phyloP scores from a whole-genome alignment of 2,329 filamentous ascomycete genomes.

The Fusarium denticulatum region DNA sequence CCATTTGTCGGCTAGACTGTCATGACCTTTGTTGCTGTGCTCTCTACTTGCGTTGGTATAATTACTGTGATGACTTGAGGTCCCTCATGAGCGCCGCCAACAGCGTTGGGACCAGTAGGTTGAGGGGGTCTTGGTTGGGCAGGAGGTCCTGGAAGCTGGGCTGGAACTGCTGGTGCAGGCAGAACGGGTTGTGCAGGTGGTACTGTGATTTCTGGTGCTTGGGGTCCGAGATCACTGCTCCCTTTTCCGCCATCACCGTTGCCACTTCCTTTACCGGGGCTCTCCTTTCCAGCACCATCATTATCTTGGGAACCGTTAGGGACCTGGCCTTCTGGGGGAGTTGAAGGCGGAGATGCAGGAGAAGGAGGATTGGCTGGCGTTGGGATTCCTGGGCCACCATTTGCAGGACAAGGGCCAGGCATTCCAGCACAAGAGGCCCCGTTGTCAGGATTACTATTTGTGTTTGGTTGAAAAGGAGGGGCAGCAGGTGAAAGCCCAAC shows the following conservation, averaged over 20 bases:
- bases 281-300: neutral
- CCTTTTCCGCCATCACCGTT: neutral
- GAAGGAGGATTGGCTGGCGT: neutral
- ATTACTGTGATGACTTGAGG: conserved; percentile 41
- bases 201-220: neutral
- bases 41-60: conserved; percentile 29
- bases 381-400: neutral
- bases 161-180: neutral
- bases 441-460: neutral
- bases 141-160: neutral
- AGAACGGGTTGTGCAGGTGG: neutral
- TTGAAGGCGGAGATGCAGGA: neutral
- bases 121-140: neutral
- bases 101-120: neutral
- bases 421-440: neutral
- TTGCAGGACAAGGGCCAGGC: neutral
- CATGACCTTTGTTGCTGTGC: conserved; percentile 30
- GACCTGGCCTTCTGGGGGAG: neutral
- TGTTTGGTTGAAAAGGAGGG: neutral
- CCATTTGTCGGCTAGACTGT: conserved; percentile 24
- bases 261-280: neutral
- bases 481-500: neutral
- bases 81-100: neutral
- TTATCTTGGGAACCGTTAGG: neutral
- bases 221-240: neutral